Evolutionary conservation across 2,329 filamentous ascomycete species (phyloP).

Genomic region (Beauveria sp.): DNA sequence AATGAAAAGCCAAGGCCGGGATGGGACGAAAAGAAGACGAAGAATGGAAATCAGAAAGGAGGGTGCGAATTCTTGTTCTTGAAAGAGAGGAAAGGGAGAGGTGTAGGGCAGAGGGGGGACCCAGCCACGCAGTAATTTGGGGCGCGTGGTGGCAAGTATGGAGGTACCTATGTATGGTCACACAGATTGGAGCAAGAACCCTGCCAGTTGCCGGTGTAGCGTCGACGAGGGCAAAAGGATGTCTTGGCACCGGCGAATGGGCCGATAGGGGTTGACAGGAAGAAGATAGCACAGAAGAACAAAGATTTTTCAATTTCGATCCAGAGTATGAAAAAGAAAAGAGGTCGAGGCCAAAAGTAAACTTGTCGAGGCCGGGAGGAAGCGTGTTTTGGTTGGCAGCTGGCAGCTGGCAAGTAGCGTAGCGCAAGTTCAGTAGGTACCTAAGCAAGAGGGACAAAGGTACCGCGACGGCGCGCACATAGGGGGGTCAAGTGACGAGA

Average conservation of each 20-base stretch:
- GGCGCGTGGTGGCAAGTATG: neutral
- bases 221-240: conserved; percentile 2
- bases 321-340: neutral
- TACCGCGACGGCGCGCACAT: too few relatives aligned
- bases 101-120: neutral
- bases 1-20: neutral
- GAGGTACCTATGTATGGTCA: neutral
- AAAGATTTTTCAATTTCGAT: neutral
- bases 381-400: neutral
- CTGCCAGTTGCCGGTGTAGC: conserved; percentile 3
- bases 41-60: neutral
- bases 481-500: neutral
- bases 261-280: neutral
- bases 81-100: neutral
- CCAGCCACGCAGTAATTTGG: conserved; percentile 10
- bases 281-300: neutral
- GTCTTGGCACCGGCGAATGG: neutral
- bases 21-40: neutral
- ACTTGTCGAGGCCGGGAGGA: neutral
- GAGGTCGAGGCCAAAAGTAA: neutral
- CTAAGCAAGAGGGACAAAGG: too few relatives aligned
- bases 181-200: conserved; percentile 3
- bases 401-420: neutral
- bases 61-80: neutral
- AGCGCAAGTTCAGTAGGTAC: too few relatives aligned